phyloP scores from a whole-genome alignment of 2,329 filamentous ascomycete genomes.

The Dothideomycetes sp. region DNA sequence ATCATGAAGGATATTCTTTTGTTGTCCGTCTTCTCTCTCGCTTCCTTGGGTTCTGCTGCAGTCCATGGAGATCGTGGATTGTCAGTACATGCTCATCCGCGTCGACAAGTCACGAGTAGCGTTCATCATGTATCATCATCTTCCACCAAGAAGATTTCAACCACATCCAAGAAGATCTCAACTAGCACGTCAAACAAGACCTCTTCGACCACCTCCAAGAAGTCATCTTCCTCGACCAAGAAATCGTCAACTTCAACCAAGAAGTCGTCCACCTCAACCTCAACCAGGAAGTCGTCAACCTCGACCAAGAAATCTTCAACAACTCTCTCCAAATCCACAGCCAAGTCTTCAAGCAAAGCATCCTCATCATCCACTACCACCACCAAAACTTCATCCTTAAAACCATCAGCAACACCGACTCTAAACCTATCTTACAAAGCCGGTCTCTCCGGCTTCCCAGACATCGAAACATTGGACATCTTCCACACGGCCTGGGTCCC shows the following conservation, averaged over 20 bases:
- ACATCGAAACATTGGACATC: slow-evolving; percentile 15
- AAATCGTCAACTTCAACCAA: background rate
- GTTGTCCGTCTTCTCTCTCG: slow-evolving; percentile 3
- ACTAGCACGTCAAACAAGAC: background rate
- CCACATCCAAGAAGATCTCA: too few relatives aligned
- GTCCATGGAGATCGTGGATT: slow-evolving; percentile 3
- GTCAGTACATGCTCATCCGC: background rate
- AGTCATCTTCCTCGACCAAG: background rate
- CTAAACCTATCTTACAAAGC: slow-evolving; percentile 18
- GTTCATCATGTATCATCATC: too few relatives aligned
- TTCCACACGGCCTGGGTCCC: slow-evolving; percentile 16
- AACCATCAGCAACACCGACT: slow-evolving; percentile 13
- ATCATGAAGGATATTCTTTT: slow-evolving; percentile 4
- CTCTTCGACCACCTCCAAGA: background rate
- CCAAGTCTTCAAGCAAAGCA: background rate
- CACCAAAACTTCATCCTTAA: slow-evolving; percentile 9
- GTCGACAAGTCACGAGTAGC: too few relatives aligned
- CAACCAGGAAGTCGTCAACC: background rate
- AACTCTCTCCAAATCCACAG: background rate
- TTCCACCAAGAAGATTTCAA: too few relatives aligned
- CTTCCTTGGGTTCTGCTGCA: slow-evolving; percentile 7
- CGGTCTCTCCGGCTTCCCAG: slow-evolving; percentile 22
- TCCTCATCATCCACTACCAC: slow-evolving; percentile 7
- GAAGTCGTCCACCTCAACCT: background rate
- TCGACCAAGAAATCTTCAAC: background rate